Base-by-base conservation (phyloP, 768 basidiomycete species). In the Hygrocybe coccinea region DNA sequence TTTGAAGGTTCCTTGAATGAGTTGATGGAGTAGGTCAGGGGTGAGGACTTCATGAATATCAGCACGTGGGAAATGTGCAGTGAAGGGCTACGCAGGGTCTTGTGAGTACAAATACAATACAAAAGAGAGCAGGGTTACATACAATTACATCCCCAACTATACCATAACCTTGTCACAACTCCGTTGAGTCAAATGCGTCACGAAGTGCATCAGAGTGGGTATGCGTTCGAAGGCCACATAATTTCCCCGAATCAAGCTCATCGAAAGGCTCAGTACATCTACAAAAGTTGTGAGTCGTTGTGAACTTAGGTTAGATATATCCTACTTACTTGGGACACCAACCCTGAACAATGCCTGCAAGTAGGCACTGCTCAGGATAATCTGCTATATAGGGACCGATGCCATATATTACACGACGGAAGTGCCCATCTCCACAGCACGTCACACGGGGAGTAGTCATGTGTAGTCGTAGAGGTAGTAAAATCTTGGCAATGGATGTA, bases 1-100 rank as follows among this genome's bases (percentile, higher is more conserved):
- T 50, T 75, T 76, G 62, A 76, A 76, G 1, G 63, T 66, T 8
- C 74, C 72, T 55, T 76, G 76, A 60, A 76, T 74, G 3, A 77
- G 35, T 57, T 76, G 73, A 57, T 7, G 74, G 1, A 75, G 64
- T 2, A 74, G 61, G 54, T 74, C 71, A 2, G 73, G 69, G 2
- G 69, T 45, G 0, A 74, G 36, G 3, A 71, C 58, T 9, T 61
- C 61, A 56, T 73, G 65, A 33, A 73, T 72, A 55, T 74, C 68
- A 0, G 73, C 72, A 12, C 66, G 65, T 17, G 69, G 73, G 60
- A 73, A 72, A 24, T 56, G 24, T 37, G 56, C 33, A 0, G 73
- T 75, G 55, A 74, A 74, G 6, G 71, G 72, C 74, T 73, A 51
- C 35, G n/a, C n/a, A n/a, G n/a, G n/a, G n/a, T 22, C 37, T 34